Base-by-base conservation (phyloP, 257 asterid genomes). In the Euphrasia confusa region DNA sequence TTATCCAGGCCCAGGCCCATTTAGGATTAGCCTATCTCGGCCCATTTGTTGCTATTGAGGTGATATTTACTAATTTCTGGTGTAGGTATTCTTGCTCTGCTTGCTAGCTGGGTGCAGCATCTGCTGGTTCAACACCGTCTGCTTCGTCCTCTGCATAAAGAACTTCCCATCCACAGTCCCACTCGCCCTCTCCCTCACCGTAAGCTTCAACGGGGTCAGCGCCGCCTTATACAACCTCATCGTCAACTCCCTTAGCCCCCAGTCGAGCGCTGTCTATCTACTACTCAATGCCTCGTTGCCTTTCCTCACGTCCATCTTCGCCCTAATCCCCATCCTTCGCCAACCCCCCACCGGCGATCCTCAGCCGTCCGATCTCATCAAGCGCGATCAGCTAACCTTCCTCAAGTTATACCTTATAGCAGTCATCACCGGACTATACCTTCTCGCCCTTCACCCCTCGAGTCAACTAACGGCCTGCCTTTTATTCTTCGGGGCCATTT, bases 71-170 rank as follows among this genome's bases (percentile, higher is more conserved):
- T 42, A 42, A 42, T 10, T 42, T 12, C 0, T 42, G 13, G 4
- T 78, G 74, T 80, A 91, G 98, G 84, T 91, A 13, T 81, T 88
- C 65, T 40, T 84, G 26, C 81, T 88, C 14, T 88, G 98, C 81
- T 79, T 91, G 59, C 71, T 91, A 73, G 82, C 89, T 27, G 96
- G 98, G 54, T 72, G 83, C 71, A 91, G 98, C 90, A 88, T 91
- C 27, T 84, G 92, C 65, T 91, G 98, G 98, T 91, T 91, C 75
- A 91, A 91, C 55, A 91, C 98, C 7, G 90, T 91, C 12, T 88
- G 98, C 69, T 91, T 82, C 60, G 91, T 91, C 37, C 96, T 91
- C 18, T 88, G 98, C 86, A 77, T 88, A 58, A 84, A 67, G 71
- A 88, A 88, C 45, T 91, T 91, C 80, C 94, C 96, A 0, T 68